A percentile compares a stretch with the other conserved stretches of the same genome.
phyloP scores from a whole-genome alignment of 179 eudicot species.

The Silene noctiflora region DNA sequence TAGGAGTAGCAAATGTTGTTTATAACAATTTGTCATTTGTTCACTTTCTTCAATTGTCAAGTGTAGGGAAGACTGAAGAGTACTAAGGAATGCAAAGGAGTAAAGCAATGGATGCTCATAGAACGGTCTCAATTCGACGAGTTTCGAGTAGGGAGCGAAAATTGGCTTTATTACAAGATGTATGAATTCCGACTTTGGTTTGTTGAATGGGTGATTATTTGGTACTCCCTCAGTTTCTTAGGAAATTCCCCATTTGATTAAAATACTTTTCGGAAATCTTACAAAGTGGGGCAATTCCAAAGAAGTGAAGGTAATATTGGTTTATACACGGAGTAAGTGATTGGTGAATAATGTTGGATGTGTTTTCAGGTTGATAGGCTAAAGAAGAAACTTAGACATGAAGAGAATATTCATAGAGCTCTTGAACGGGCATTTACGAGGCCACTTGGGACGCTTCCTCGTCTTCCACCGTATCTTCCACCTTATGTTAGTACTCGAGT shows the following conservation, averaged over 20 bases:
- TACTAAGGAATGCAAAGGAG: slow-evolving; percentile 43
- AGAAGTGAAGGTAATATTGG: neutral
- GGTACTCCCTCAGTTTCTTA: too few relatives aligned
- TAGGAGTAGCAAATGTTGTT: slow-evolving; percentile 20
- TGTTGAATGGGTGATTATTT: neutral
- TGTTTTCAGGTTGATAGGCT: slow-evolving; percentile 69
- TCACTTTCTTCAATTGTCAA: slow-evolving; percentile 7
- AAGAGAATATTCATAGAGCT: slow-evolving; percentile 83
- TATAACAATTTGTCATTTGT: slow-evolving; percentile 6
- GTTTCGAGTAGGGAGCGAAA: slow-evolving; percentile 53
- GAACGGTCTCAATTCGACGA: slow-evolving; percentile 34
- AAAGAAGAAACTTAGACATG: slow-evolving; percentile 81
- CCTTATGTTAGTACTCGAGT: slow-evolving; percentile 33
- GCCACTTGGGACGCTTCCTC: slow-evolving; percentile 67
- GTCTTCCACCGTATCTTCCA: slow-evolving; percentile 49
- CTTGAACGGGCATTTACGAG: slow-evolving; percentile 81
- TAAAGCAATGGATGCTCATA: slow-evolving; percentile 44
- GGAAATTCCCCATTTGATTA: too few relatives aligned
- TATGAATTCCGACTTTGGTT: slow-evolving; percentile 21
- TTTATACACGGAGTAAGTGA: slow-evolving; percentile 2
- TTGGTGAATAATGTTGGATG: neutral
- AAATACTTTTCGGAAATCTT: too few relatives aligned
- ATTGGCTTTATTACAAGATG: slow-evolving; percentile 72
- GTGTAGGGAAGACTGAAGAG: slow-evolving; percentile 40
- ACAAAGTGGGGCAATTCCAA: too few relatives aligned